A percentile compares a stretch with the other conserved stretches of the same genome.
phyloP scores from a whole-genome alignment of 2,329 filamentous ascomycete genomes.

The Sclerotinia nivalis region DNA sequence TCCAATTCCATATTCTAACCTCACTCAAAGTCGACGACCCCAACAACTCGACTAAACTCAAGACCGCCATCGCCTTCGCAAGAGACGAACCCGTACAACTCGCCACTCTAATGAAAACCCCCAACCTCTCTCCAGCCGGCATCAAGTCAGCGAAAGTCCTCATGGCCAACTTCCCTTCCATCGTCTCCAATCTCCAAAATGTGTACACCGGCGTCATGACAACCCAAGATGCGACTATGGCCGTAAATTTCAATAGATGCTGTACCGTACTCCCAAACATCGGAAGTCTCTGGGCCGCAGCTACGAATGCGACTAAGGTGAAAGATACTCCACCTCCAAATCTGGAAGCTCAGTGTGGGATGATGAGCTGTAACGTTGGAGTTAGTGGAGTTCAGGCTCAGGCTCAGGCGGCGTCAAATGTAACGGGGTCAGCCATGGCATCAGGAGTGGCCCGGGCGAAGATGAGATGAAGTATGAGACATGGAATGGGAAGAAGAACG shows the following conservation, averaged over 20 bases:
- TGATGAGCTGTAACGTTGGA: conserved; percentile 28
- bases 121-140: conserved; percentile 23
- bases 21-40: conserved; percentile 15
- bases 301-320: conserved; percentile 25
- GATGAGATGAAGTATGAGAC: background rate
- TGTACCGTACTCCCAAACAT: conserved; percentile 30
- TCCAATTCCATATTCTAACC: background rate
- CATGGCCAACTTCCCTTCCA: conserved; percentile 31
- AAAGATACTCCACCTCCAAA: conserved; percentile 20
- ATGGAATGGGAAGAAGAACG: background rate
- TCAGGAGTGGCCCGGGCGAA: background rate
- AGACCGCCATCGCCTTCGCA: conserved; percentile 27
- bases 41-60: conserved; percentile 25
- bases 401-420: background rate
- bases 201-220: conserved; percentile 28
- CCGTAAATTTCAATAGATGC: conserved; percentile 30
- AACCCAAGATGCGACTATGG: conserved; percentile 27
- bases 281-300: conserved; percentile 25
- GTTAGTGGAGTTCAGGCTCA: conserved; percentile 23
- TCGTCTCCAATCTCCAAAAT: conserved; percentile 28
- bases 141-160: conserved; percentile 28
- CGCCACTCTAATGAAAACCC: conserved; percentile 28
- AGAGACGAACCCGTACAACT: conserved; percentile 31
- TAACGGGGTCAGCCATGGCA: background rate
- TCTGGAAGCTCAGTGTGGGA: conserved; percentile 26